Base-by-base conservation (phyloP, 306 rosid genomes). In the Alnus rubra region DNA sequence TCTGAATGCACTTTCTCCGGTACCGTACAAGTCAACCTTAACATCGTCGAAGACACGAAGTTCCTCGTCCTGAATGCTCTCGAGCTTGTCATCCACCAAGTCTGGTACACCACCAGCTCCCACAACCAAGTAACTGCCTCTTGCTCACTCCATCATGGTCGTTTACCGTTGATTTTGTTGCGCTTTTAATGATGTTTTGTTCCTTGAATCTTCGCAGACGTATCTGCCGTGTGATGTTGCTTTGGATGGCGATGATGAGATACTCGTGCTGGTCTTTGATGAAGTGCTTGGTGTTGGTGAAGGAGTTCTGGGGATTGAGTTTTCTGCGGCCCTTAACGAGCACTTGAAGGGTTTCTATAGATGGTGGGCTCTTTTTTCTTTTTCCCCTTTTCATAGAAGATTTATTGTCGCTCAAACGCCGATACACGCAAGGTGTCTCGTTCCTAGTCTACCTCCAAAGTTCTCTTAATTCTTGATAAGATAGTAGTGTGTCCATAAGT, bases 271-370 rank as follows among this genome's bases (percentile, higher is more conserved):
- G 78, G 90, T 79, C 59, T 92, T 88, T 78, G 88, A 85, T 60
- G 84, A 88, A 75, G 39, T 69, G 75, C 89, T 92, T 30, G 19
- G 75, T 69, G 84, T 74, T 76, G 91, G 89, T 73, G 90, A 88
- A 76, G 92, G 90, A 54, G 55, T 87, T 59, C 44, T 89, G 88
- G 39, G 73, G 84, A 79, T 92, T 28, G 87, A 85, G 71, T 92
- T 88, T 81, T 88, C 91, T 73, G 90, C 88, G 23, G 74, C 78
- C 72, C 92, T 92, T 60, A 88, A 88, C 64, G 80, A 82, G n/a
- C 86, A 87, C 51, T 83, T 89, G n/a, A 67, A 1, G 67, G 92
- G 94, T 28, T 84, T 89, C 51, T 88, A 92, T 62, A 92, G 59
- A 83, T 89, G 89, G 92, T 84, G 63, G 23, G 14, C 60, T 33